A percentile compares a stretch with the other conserved stretches of the same genome.
Evolutionary conservation across 169 alveolate species (phyloP).

Genomic region (Plasmodium knowlesi): DNA sequence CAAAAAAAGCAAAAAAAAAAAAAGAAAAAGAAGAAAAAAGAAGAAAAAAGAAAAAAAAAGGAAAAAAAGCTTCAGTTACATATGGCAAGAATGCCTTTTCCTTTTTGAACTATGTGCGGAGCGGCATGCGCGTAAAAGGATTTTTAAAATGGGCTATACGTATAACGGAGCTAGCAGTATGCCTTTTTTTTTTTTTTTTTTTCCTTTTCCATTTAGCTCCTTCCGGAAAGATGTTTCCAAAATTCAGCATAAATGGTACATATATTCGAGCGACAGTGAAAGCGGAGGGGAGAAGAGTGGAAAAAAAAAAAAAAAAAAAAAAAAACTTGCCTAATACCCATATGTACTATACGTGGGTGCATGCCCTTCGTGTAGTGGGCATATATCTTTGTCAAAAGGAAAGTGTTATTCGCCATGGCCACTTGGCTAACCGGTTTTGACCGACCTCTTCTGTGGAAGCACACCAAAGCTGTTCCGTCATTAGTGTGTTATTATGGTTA

Average conservation of each 20-base stretch:
- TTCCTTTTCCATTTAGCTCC: neutral
- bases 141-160: neutral
- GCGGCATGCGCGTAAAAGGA: neutral
- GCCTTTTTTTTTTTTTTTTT: neutral
- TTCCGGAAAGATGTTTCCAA: neutral
- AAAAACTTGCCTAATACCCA: no score
- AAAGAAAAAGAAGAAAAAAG: no score
- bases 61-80: neutral
- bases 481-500: neutral
- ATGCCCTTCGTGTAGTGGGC: neutral
- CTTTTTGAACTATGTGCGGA: neutral
- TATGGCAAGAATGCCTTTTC: neutral
- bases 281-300: neutral
- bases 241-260: neutral
- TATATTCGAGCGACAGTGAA: neutral
- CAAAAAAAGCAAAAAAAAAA: no score
- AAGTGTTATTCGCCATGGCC: neutral
- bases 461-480: neutral
- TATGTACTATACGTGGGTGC: neutral
- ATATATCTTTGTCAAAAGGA: neutral
- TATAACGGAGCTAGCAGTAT: neutral
- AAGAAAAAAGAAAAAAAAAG: no score
- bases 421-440: neutral
- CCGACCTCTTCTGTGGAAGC: neutral
- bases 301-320: no score